Evolutionary conservation across 2,329 filamentous ascomycete genomes (phyloP).

Genomic region (Aspergillus pseudoterreus): DNA sequence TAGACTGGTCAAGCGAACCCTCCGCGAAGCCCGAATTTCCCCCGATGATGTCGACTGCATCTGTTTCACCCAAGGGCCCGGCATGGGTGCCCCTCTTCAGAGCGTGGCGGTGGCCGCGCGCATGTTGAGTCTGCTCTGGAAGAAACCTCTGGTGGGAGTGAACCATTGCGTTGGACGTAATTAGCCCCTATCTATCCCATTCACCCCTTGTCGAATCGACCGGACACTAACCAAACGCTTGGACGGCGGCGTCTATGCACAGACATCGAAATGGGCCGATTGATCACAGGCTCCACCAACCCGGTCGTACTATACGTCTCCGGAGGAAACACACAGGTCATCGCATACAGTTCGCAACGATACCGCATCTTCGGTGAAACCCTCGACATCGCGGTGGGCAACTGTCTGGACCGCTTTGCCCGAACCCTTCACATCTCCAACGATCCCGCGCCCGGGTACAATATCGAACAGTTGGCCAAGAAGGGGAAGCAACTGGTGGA

Average conservation of each 20-base stretch:
- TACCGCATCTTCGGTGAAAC: conserved; percentile 99
- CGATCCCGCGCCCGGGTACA: conserved; percentile 94
- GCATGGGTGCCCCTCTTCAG: conserved; percentile 92
- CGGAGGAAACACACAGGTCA: conserved; percentile 96
- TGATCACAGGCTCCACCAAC: conserved; percentile 85
- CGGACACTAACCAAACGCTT: conserved; percentile 2
- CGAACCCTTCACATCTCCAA: conserved; percentile 88
- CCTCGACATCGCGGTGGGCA: conserved; percentile 94
- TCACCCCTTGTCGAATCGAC: background rate
- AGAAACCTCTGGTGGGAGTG: conserved; percentile 82
- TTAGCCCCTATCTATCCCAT: background rate
- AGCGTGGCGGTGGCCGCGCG: conserved; percentile 82
- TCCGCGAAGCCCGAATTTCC: conserved; percentile 63
- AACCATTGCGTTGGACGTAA: conserved; percentile 92
- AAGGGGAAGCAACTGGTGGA: conserved; percentile 71
- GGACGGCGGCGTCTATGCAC: background rate
- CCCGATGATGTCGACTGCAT: conserved; percentile 77
- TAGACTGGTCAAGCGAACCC: conserved; percentile 71
- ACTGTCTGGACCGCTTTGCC: conserved; percentile 94
- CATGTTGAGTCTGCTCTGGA: conserved; percentile 78
- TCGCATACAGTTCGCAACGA: conserved; percentile 88
- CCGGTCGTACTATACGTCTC: conserved; percentile 94
- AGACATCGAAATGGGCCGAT: conserved; percentile 95
- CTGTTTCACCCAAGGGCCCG: conserved; percentile 92
- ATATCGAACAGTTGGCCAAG: conserved; percentile 91